Evolutionary conservation across 176 grass and related monocot species (phyloP), one percentile per base, ranked within the genome.

Genomic region (Carex littledalei): DNA sequence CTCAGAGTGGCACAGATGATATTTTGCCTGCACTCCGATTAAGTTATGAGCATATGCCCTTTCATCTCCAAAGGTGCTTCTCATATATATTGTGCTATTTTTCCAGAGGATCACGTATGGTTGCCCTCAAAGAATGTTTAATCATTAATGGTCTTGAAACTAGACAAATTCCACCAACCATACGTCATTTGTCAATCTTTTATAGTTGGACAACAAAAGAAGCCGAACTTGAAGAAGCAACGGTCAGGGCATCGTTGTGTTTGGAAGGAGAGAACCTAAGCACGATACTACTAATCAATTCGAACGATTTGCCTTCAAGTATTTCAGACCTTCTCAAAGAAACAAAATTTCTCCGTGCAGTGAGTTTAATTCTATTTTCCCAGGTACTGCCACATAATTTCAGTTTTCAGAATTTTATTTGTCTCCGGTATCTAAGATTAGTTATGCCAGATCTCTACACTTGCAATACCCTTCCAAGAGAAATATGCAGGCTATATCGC

Each of bases 31-130:
- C 81, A 21, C 34, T 88, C 63, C 83, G 69, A 1, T 67, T 85
- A 18, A 91, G 90, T 67, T 91, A 88, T 47, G 73, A 86, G 7
- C 61, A 67, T 63, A 4, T 91, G 16, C 87, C 84, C 1, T 37
- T 12, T 1, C 6, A 52, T 63, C 62, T 86, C 4, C 63, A 86
- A 18, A 50, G 0, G 0, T 90, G 91, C 63, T 88, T 88, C 63
- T 54, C 69, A 0, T 90, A 87, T 26, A 0, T 90, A 87, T 26
- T 87, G 85, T 43, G 66, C 78, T 37, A 34, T 87, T 8, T 92
- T 53, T 61, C 83, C 83, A 6, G 53, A 88, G 43, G 88, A 81
- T 72, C 7, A 39, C 4, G 37, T 39, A 39, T 0, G 37, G 37
- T 39, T 39, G 4, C 37, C 37, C 4, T 39, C 37, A 39, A 39